Base-by-base conservation (phyloP, 305 asterid species). In the Fraxinus baroniana region DNA sequence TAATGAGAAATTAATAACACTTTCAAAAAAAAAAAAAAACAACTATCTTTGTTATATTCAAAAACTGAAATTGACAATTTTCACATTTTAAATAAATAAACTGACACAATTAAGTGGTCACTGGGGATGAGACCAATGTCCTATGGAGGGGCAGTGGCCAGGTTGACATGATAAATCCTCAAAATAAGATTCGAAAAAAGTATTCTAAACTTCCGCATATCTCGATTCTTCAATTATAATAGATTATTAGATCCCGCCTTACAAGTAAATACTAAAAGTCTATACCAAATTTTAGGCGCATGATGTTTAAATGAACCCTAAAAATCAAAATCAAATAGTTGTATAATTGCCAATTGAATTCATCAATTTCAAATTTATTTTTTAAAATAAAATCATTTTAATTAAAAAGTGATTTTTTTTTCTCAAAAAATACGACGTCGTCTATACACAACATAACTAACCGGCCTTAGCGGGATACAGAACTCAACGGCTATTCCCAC, bases 381-480 rank as follows among this genome's bases (percentile, higher is more conserved):
- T 18, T n/a, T 0, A n/a, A 55, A 55, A 18, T n/a, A n/a, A 55
- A 55, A n/a, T 55, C 10, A 55, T 17, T 52, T 52, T 52, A 52
- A 12, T 13, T 46, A 17, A 52, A 4, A 52, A 17, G 8, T 24
- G 36, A 66, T 32, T 32, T 32, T 32, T 32, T 24, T 68, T 28
- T 24, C 10, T 5, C 36, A 1, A 37, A n/a, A 26, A 28, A 8
- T 28, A 52, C 78, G 78, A 55, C 75, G 80, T n/a, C 80, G 46
- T 37, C 2, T 3, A 9, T 4, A 18, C 7, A 17, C 5, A 18
- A 37, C 79, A 17, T 49, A 83, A 28, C 10, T 12, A 84, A 84
- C 86, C 87, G 91, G 83, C 24, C 73, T 57, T 71, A 84, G 91
- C 89, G 91, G 90, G 87, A 85, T 83, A 83, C 20, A 55, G 32